Base-by-base conservation (phyloP, 495 filamentous ascomycete genomes). In the Penicillium soppii region DNA sequence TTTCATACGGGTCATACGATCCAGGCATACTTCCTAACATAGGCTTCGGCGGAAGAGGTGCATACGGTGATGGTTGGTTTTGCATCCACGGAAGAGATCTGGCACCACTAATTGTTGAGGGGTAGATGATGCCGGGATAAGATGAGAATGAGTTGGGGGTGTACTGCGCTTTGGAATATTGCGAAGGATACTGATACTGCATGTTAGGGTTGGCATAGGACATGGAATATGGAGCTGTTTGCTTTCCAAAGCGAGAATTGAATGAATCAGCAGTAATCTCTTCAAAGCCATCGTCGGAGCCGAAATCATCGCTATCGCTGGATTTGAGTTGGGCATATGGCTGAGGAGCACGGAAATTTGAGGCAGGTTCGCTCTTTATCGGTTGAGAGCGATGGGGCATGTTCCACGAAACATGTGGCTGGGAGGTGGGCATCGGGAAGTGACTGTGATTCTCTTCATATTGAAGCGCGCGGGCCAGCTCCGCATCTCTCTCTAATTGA, bases 391-490 rank as follows among this genome's bases (percentile, higher is more conserved):
- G 38, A 16, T 61, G 53, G 16, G 60, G 60, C 17, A 61, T 26
- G 44, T 41, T 10, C 47, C 36, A 44, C 10, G 39, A 33, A 54
- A 15, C 9, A 15, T n/a, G 36, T n/a, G 16, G 13, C 13, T 16
- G n/a, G 17, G 20, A 12, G 19, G 13, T 32, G 2, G 37, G 6
- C 7, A 25, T 10, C 6, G 29, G 29, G n/a, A 39, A 13, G 25
- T 15, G 42, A 30, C n/a, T n/a, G 16, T 38, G 9, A 21, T 54
- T 23, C 20, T 47, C 53, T 15, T 43, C 39, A n/a, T 54, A 56
- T 46, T 71, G 64, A 7, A 83, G 50, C 35, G 47, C 63, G 23
- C 73, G 71, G 46, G 79, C 80, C 50, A 72, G 62, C 52, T 77
- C 76, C 35, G 58, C 77, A 52, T 84, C 81, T n/a, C 50, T 60